Evolutionary conservation across 768 basidiomycete genomes (phyloP).

Genomic region (Hydnomerulius pinastri): DNA sequence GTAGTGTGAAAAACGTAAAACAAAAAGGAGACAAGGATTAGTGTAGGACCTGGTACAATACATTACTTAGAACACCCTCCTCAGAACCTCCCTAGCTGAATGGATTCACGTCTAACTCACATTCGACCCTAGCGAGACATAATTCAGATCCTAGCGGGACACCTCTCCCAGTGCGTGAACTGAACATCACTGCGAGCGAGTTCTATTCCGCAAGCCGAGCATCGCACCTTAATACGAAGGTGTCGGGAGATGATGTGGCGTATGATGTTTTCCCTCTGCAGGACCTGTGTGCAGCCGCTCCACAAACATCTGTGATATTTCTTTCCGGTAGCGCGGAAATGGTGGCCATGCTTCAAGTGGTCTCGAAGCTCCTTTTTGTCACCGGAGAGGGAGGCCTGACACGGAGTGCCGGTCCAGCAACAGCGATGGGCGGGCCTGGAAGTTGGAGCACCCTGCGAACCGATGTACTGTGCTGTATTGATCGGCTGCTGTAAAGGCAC

Average conservation of each 20-base stretch:
- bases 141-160: constrained; percentile 9
- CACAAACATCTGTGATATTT: constrained; percentile 6
- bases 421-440: too few species aligned
- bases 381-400: constrained; percentile 7
- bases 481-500: too few species aligned
- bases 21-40: too few species aligned
- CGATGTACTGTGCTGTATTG: too few species aligned
- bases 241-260: constrained; percentile 21
- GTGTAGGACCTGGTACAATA: too few species aligned
- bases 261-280: constrained; percentile 20
- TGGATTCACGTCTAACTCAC: too few species aligned
- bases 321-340: constrained; percentile 7
- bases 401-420: constrained; percentile 3
- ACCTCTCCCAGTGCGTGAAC: constrained; percentile 12
- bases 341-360: constrained; percentile 16
- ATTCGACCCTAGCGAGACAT: too few species aligned
- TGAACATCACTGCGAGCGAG: constrained; percentile 26
- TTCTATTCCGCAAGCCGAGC: constrained; percentile 7
- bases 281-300: constrained; percentile 1
- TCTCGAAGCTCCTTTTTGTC: constrained; percentile 7
- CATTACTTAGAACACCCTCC: too few species aligned
- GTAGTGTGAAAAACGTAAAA: too few species aligned
- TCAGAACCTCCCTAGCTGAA: too few species aligned
- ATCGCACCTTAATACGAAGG: constrained; percentile 10
- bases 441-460: too few species aligned